phyloP scores from a whole-genome alignment of 371 early-diverging fungal genomes.

The Fennellomyces sp. region DNA sequence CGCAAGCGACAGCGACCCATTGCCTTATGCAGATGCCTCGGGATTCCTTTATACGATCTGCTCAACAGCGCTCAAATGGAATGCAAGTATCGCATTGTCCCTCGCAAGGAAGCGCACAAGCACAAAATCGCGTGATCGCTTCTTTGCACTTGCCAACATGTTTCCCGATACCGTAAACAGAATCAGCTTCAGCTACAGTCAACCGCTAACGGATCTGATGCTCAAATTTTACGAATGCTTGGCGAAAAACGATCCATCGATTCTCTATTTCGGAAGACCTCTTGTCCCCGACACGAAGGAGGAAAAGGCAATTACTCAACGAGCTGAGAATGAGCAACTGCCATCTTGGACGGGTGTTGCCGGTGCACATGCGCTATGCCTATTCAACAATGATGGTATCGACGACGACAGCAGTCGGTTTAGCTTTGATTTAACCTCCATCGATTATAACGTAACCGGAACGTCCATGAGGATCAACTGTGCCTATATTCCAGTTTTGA shows the following conservation, averaged over 20 bases:
- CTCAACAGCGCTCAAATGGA: background rate
- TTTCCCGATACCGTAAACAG: background rate
- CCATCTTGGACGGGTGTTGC: too few species aligned
- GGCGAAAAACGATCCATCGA: background rate
- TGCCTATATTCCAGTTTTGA: too few species aligned
- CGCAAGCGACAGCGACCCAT: background rate
- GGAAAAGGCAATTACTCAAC: too few species aligned
- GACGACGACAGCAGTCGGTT: too few species aligned
- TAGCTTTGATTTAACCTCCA: too few species aligned
- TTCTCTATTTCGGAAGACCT: background rate
- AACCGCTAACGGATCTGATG: background rate
- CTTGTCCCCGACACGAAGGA: too few species aligned
- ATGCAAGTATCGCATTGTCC: background rate
- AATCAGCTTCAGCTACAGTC: background rate
- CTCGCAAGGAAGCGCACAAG: background rate
- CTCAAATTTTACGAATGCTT: background rate
- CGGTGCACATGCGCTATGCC: too few species aligned
- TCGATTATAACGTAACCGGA: too few species aligned
- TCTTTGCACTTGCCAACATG: background rate
- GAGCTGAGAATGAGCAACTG: too few species aligned
- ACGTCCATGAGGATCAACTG: too few species aligned
- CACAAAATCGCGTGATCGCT: background rate
- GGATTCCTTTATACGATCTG: background rate
- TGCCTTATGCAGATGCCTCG: too few species aligned
- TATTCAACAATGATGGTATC: too few species aligned